Evolutionary conservation across 352 stramenopile species (phyloP).

Genomic region (Phytopythium boreale): DNA sequence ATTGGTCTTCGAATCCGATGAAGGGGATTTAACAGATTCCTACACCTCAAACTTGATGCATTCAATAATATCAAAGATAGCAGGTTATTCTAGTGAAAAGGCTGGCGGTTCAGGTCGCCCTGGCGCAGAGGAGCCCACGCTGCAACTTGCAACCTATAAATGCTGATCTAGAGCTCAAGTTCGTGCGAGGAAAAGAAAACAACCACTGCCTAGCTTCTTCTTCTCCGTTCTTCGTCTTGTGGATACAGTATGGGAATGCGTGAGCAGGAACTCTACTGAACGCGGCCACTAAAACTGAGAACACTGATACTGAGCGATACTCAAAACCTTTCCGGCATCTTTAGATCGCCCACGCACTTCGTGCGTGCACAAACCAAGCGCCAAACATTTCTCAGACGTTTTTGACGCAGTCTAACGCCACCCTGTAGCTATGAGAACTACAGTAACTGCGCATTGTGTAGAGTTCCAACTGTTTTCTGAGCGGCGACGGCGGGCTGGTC

Average conservation of each 20-base stretch:
- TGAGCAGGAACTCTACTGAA: too few species aligned
- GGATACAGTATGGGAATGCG: too few species aligned
- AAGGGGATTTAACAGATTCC: constrained; percentile 3
- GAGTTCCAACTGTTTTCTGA: neutral
- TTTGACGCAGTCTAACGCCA: neutral
- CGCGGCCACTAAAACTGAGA: neutral
- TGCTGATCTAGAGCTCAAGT: neutral
- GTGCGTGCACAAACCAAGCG: too few species aligned
- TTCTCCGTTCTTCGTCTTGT: too few species aligned
- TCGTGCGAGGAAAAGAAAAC: neutral
- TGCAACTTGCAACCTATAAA: neutral
- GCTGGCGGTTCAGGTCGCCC: neutral
- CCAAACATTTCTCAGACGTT: neutral
- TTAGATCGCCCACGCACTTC: neutral
- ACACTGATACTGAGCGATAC: too few species aligned
- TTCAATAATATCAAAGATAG: neutral
- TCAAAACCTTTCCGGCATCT: neutral
- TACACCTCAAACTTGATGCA: neutral
- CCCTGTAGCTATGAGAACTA: neutral
- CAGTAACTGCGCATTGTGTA: neutral
- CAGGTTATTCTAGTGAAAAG: constrained; percentile 4
- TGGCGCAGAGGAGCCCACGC: too few species aligned
- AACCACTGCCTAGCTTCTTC: too few species aligned
- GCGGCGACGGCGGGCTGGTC: neutral
- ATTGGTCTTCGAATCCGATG: neutral